Percentiles rank a stretch among this genome's conserved stretches.
Evolutionary conservation across 176 grass and related monocot genomes (phyloP).

Genomic region (Raddia distichophylla): DNA sequence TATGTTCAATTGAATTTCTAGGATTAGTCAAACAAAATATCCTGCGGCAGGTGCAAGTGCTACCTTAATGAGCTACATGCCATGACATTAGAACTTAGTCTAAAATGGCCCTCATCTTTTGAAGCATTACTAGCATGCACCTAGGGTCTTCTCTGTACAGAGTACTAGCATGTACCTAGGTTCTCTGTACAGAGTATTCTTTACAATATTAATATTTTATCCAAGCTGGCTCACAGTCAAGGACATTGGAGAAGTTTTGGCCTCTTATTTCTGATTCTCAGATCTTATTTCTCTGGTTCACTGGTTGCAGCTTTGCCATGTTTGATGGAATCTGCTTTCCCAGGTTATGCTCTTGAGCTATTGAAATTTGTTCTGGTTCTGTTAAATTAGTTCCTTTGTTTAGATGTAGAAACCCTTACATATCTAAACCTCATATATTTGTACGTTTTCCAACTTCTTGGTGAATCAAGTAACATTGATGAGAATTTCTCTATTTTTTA

Average conservation of each 20-base stretch:
- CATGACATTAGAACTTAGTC: background rate
- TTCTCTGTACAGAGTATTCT: background rate
- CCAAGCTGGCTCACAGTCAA: background rate
- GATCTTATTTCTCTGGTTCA: constrained; percentile 9
- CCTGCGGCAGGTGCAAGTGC: constrained; percentile 6
- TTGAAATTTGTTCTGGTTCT: background rate
- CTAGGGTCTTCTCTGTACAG: background rate
- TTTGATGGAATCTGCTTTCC: background rate
- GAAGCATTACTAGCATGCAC: background rate
- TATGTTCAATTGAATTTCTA: background rate
- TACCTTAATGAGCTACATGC: background rate
- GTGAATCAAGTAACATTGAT: background rate
- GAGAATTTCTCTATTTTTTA: background rate
- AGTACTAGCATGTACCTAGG: background rate
- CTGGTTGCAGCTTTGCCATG: background rate
- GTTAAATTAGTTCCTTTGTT: background rate
- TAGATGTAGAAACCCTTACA: background rate
- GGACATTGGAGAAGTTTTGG: constrained; percentile 1
- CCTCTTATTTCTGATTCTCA: background rate
- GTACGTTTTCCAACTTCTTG: background rate
- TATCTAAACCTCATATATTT: background rate
- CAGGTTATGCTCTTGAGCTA: constrained; percentile 18
- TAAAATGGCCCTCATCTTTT: background rate
- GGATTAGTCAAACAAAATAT: constrained; percentile 25
- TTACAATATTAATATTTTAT: background rate